Evolutionary conservation across 495 filamentous ascomycete genomes (phyloP), one percentile per base, ranked within the genome.

Genomic region (Bacidia rubella): DNA sequence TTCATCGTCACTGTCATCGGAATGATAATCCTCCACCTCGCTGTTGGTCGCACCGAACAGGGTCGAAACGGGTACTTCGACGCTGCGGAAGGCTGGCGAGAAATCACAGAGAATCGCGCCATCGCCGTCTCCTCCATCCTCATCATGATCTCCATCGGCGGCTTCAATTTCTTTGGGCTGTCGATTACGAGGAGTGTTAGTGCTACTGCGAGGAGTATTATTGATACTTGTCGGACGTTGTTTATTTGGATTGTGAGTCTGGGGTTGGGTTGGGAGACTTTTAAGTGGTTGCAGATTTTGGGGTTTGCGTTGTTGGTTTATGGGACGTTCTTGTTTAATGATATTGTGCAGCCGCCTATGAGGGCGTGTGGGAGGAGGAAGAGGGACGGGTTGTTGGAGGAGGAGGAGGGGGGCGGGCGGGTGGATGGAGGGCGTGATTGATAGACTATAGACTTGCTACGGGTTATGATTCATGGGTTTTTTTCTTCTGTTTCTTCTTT

Each of bases 221-320:
- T 98, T 58, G 92, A 98, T 64, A 98, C 93, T 1, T 96, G 89
- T 72, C 83, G 92, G 1, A 98, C 92, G 0, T 76, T 98, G 2
- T 97, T 97, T 74, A 97, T 98, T 70, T 98, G 92, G 92, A 75
- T 98, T 24, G 86, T 95, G 17, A 93, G 86, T 2, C 76, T 98
- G 10, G 88, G 84, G 5, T 76, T 98, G 0, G 89, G 92, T 49
- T 98, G 92, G 92, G 92, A 98, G 68, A 80, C 77, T 10, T 98
- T 98, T 78, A 98, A 97, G 70, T 95, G 89, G 85, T 76, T 98
- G 10, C 92, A 98, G 67, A 87, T 98, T 2, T 65, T 77, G 1
- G 92, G 92, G 1, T 98, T 98, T 62, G 82, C 62, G 0, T 66
- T 96, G 51, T 78, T 98, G 21, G 92, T 98, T 25, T 98, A 95